Percentiles rank a stretch among this genome's conserved stretches.
Evolutionary conservation across 2,329 filamentous ascomycete genomes (phyloP).

Genomic region (Ophiosphaerella narmari): DNA sequence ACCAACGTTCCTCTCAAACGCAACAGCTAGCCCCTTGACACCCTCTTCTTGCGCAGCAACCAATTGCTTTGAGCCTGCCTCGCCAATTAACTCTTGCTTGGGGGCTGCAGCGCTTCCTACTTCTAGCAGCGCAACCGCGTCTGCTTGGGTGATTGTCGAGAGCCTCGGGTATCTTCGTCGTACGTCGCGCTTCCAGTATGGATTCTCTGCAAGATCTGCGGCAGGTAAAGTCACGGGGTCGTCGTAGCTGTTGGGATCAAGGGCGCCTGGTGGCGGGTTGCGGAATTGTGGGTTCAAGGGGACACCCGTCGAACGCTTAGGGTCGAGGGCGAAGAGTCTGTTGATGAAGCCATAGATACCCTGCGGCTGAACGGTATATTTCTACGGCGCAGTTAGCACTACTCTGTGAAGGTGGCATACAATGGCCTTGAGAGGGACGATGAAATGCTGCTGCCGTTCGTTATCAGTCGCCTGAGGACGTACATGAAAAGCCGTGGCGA

Average conservation of each 20-base stretch:
- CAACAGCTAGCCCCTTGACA: slow-evolving; percentile 70
- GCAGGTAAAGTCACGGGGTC: slow-evolving; percentile 85
- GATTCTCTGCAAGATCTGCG: slow-evolving; percentile 85
- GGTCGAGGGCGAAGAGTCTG: slow-evolving; percentile 77
- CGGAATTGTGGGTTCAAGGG: slow-evolving; percentile 93
- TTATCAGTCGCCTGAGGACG: slow-evolving; percentile 7
- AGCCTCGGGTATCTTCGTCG: slow-evolving; percentile 81
- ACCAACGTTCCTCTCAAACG: slow-evolving; percentile 69
- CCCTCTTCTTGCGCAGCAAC: slow-evolving; percentile 77
- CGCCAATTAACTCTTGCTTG: slow-evolving; percentile 78
- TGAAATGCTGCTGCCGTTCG: slow-evolving; percentile 10
- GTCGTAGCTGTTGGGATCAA: slow-evolving; percentile 73
- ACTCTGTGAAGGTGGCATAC: neutral
- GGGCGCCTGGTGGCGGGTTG: slow-evolving; percentile 76
- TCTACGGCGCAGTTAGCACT: slow-evolving; percentile 59
- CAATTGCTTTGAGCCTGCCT: slow-evolving; percentile 73
- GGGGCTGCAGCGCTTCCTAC: slow-evolving; percentile 82
- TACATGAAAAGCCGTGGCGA: slow-evolving; percentile 38
- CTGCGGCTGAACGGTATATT: slow-evolving; percentile 90
- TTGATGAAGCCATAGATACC: slow-evolving; percentile 89
- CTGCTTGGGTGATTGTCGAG: slow-evolving; percentile 79
- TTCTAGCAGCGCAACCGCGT: slow-evolving; percentile 82
- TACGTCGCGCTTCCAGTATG: slow-evolving; percentile 93
- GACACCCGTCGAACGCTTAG: slow-evolving; percentile 86
- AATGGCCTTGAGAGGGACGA: neutral